These are phyloP conservation scores for Rubia yunnanensis DNA, from an alignment of 257 asterid genomes.

Conservation along the genomic window DNA sequence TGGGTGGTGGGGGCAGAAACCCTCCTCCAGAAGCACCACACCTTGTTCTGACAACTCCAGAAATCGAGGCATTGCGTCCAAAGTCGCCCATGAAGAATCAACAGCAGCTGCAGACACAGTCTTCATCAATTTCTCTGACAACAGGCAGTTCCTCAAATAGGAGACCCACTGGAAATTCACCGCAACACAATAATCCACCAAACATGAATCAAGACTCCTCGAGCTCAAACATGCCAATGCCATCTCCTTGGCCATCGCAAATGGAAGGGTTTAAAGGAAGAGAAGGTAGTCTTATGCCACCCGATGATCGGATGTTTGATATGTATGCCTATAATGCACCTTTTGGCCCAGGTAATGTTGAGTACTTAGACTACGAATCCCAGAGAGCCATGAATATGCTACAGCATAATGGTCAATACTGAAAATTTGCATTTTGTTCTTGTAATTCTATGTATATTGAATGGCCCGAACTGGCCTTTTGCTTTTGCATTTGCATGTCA, in stretches of 20 bases:
- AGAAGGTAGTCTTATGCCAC: slow-evolving; percentile 38
- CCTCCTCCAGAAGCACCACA: slow-evolving; percentile 99
- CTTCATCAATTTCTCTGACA: slow-evolving; percentile 60
- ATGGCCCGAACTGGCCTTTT: not conserved
- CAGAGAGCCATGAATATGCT: slow-evolving; percentile 57
- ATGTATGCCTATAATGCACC: slow-evolving; percentile 46
- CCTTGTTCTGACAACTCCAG: slow-evolving; percentile 85
- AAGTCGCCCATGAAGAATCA: slow-evolving; percentile 98
- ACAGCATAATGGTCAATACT: slow-evolving; percentile 19
- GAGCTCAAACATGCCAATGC: slow-evolving; percentile 40
- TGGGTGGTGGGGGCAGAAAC: slow-evolving; percentile 93
- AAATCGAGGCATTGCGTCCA: slow-evolving; percentile 87
- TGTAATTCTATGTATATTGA: not conserved
- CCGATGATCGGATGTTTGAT: slow-evolving; percentile 52
- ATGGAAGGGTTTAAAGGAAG: slow-evolving; percentile 43
- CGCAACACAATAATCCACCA: slow-evolving; percentile 37
- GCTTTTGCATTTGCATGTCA: too few species aligned
- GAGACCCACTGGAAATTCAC: slow-evolving; percentile 62
- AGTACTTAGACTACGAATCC: slow-evolving; percentile 45
- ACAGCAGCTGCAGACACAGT: slow-evolving; percentile 66
- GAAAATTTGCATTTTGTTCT: slow-evolving; percentile 3
- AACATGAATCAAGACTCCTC: slow-evolving; percentile 60
- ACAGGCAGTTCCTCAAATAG: slow-evolving; percentile 50
- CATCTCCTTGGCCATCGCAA: slow-evolving; percentile 61
- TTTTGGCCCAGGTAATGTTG: slow-evolving; percentile 41